phyloP scores from a whole-genome alignment of 305 asterid species.

The Fraxinus latifolia region DNA sequence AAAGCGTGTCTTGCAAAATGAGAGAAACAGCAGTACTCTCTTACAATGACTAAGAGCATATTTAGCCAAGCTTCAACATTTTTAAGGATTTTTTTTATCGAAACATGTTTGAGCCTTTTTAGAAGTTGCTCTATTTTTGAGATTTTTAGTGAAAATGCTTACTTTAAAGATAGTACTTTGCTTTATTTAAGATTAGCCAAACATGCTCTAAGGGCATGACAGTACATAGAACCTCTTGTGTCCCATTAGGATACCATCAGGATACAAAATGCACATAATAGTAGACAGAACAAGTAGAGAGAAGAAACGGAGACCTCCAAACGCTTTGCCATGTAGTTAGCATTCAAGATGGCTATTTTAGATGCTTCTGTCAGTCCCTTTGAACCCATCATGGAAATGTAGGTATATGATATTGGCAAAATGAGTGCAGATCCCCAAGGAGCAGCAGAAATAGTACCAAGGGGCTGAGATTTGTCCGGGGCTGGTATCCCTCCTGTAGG shows the following conservation, averaged over 20 bases:
- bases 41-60: neutral
- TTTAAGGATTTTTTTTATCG: neutral
- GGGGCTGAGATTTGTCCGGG: conserved; percentile 40
- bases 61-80: neutral
- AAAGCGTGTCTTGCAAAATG: neutral
- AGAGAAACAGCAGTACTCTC: neutral
- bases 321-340: conserved; percentile 58
- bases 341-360: conserved; percentile 51
- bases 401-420: conserved; percentile 52
- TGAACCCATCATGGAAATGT: conserved; percentile 58
- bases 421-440: conserved; percentile 63
- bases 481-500: conserved; percentile 36
- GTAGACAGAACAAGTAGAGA: neutral
- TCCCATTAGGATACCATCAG: neutral
- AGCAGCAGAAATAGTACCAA: conserved; percentile 55
- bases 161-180: neutral
- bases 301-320: conserved; percentile 38
- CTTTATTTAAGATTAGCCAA: neutral
- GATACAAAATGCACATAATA: neutral
- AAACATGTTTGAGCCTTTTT: neutral
- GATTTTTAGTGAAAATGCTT: neutral
- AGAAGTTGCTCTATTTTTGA: neutral
- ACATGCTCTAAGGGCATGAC: neutral
- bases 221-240: neutral
- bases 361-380: conserved; percentile 55